Conservation (phyloP, 1,139 yeast genomes). For the Blastobotrys ciferrii region DNA sequence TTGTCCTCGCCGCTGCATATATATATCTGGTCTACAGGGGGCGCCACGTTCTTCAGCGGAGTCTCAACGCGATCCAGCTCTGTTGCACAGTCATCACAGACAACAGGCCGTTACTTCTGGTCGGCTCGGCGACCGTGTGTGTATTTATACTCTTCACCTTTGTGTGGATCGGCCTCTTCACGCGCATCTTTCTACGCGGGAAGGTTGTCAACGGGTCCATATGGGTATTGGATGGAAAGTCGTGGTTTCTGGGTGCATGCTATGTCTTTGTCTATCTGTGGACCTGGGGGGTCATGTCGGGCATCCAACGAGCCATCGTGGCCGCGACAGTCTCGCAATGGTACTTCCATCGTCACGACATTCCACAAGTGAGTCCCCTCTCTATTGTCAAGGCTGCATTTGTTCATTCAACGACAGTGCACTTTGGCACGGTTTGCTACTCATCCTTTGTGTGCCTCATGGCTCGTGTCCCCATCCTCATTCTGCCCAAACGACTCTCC, state of each 20-base stretch:
- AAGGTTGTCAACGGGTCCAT: conserved; percentile 26
- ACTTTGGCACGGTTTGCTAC: conserved; percentile 41
- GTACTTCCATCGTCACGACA: conserved; percentile 38
- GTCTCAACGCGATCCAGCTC: conserved; percentile 39
- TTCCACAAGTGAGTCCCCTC: conserved; percentile 27
- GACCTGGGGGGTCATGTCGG: conserved; percentile 44
- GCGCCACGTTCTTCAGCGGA: conserved; percentile 35
- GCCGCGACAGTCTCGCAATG: conserved; percentile 41
- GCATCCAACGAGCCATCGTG: conserved; percentile 38
- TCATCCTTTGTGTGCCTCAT: conserved; percentile 36
- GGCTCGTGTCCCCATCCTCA: conserved; percentile 38
- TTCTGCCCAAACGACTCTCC: conserved; percentile 37
- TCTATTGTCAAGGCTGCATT: conserved; percentile 30
- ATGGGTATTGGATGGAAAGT: conserved; percentile 36
- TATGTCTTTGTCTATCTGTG: conserved; percentile 42
- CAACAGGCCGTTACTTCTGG: conserved; percentile 33
- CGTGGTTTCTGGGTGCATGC: conserved; percentile 38
- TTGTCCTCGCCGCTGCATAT: conserved; percentile 37
- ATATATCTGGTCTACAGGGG: conserved; percentile 34
- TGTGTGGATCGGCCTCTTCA: conserved; percentile 40
- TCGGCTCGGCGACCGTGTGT: conserved; percentile 33
- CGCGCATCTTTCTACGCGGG: conserved; percentile 40
- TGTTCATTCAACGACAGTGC: conserved; percentile 33
- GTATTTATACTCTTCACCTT: conserved; percentile 35
- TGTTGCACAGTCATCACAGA: conserved; percentile 38